phyloP scores from a whole-genome alignment of 306 rosid species.

The Ormosia emarginata region DNA sequence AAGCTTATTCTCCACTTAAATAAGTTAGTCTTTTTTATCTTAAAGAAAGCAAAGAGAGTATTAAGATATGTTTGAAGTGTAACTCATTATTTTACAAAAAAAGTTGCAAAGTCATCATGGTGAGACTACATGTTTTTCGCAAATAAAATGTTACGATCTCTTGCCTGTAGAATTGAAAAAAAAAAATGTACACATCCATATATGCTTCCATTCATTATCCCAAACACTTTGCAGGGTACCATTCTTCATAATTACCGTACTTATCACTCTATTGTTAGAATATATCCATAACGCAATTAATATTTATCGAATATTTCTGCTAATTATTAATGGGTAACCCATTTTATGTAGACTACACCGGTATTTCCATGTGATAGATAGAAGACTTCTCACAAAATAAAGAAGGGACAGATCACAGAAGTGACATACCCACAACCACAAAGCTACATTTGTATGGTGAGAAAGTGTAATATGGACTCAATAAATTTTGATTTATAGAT shows the following conservation, averaged over 20 bases:
- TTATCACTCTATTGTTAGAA: background rate
- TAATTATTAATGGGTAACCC: background rate
- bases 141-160: no score
- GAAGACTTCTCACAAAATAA: background rate
- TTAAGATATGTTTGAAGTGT: no score
- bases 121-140: no score
- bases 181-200: background rate
- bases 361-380: constrained; percentile 17
- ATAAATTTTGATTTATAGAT: no score
- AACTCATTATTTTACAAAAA: background rate
- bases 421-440: background rate
- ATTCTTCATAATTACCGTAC: background rate
- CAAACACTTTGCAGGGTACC: background rate
- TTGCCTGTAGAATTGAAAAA: background rate
- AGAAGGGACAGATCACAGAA: constrained; percentile 6
- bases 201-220: background rate
- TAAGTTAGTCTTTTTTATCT: background rate
- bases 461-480: no score
- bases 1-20: background rate
- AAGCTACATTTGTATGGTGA: background rate
- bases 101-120: background rate
- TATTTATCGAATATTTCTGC: background rate
- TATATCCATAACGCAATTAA: background rate
- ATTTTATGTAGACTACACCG: background rate
- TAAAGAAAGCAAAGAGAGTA: background rate